Percentiles rank a stretch among this genome's conserved stretches.
Evolutionary conservation across 1,139 yeast species (phyloP).

Genomic region (Candida sp.): DNA sequence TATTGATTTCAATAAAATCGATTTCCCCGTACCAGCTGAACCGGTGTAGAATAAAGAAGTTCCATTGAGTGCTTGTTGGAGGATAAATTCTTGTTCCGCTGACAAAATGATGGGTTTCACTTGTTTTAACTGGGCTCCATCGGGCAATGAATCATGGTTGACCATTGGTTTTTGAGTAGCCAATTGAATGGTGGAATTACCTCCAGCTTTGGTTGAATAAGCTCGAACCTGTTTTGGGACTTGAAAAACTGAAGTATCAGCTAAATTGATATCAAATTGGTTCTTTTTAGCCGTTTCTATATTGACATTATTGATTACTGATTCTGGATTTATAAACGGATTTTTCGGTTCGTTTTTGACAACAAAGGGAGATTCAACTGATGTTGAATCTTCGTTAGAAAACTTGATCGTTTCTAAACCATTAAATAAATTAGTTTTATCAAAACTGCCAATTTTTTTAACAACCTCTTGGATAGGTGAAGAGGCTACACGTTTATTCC

Average conservation of each 20-base stretch:
- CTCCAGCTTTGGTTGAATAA: conserved; percentile 1
- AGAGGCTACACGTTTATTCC: not conserved
- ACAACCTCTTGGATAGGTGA: not conserved
- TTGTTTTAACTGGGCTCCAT: conserved; percentile 11
- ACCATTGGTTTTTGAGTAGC: conserved; percentile 13
- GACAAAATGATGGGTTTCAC: conserved; percentile 39
- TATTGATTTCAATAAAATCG: conserved; percentile 68
- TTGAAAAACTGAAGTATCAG: not conserved
- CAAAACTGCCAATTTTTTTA: not conserved
- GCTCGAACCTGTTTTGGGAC: not conserved
- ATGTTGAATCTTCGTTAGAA: too few species aligned
- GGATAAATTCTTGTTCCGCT: conserved; percentile 38
- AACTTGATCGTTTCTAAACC: not conserved
- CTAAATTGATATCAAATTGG: not conserved
- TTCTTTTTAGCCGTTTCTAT: conserved; percentile 2
- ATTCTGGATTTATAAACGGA: conserved; percentile 4
- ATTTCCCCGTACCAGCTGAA: conserved; percentile 96
- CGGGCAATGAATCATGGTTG: conserved; percentile 1
- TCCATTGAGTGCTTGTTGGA: conserved; percentile 36
- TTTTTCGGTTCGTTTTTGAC: too few species aligned
- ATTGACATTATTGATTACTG: conserved; percentile 3
- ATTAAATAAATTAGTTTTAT: not conserved
- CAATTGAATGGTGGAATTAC: conserved; percentile 10
- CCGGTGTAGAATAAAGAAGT: conserved; percentile 82
- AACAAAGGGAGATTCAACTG: not conserved